These are phyloP conservation scores for Cryptococcus sp. DNA, from an alignment of 1,284 basidiomycete genomes.

Conservation along the genomic window DNA sequence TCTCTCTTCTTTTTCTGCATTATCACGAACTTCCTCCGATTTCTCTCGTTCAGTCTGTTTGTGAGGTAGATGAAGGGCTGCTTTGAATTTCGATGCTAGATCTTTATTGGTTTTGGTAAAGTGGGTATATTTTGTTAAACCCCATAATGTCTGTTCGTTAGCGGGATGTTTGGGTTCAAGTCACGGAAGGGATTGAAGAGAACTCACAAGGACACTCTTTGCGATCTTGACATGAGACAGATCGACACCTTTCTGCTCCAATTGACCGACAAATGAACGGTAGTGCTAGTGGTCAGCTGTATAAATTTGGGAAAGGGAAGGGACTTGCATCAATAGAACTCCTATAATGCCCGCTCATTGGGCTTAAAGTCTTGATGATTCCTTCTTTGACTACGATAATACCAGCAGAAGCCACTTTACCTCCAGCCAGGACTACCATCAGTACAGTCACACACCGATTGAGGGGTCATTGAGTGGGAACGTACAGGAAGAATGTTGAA, in stretches of 20 bases:
- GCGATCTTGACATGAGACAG: slow-evolving; percentile 60
- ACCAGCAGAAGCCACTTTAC: slow-evolving; percentile 59
- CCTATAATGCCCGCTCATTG: slow-evolving; percentile 65
- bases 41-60: slow-evolving; percentile 28
- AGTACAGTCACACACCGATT: slow-evolving; percentile 45
- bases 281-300: slow-evolving; percentile 57
- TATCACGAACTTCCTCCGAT: slow-evolving; percentile 18
- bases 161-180: not conserved
- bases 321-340: slow-evolving; percentile 54
- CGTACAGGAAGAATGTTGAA: slow-evolving; percentile 64
- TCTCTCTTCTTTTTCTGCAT: slow-evolving; percentile 17
- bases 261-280: slow-evolving; percentile 57
- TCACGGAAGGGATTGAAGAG: slow-evolving; percentile 2
- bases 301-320: not conserved
- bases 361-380: slow-evolving; percentile 60
- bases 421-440: slow-evolving; percentile 46
- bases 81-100: slow-evolving; percentile 21
- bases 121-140: slow-evolving; percentile 42
- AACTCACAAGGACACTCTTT: slow-evolving; percentile 53
- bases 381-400: slow-evolving; percentile 65
- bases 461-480: not conserved
- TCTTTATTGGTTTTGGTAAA: slow-evolving; percentile 37
- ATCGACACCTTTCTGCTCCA: slow-evolving; percentile 60
- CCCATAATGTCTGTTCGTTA: slow-evolving; percentile 7
- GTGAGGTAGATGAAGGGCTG: slow-evolving; percentile 21